Evolutionary conservation across 306 rosid species (phyloP), one percentile per base, ranked within the genome.

Genomic region (Prosopis cineraria): DNA sequence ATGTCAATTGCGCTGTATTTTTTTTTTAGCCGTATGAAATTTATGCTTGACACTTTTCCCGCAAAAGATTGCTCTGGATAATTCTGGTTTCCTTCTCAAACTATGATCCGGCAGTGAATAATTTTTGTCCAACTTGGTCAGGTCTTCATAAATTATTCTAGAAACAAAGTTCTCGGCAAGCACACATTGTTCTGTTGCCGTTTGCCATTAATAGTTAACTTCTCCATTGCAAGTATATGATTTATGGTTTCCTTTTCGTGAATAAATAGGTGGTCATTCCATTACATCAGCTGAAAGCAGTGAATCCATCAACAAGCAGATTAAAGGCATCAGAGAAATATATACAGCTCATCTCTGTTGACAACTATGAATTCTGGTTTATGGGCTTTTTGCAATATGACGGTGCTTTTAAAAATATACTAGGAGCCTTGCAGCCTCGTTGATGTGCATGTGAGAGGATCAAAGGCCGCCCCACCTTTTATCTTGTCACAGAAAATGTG

Each of bases 311-410:
- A 68, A 84, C 93, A 41, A 93, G 98, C 90, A 91, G 67, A 81
- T 68, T 73, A 79, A 96, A 96, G 44, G 20, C 90, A 3, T 86
- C 93, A 0, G 99, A 96, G 83, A 96, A 96, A 58, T 96, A 77
- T 85, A 84, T 96, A 71, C 90, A 88, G 90, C 83, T 93, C 4
- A 85, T 96, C 76, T 90, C 99, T 25, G 91, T 93, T 4, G 99
- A 96, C 79, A 93, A 91, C 86, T 97, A 91, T 75, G 99, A 96
- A 78, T 93, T 96, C 81, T 96, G 99, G 99, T 93, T 96, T 79
- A 87, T 96, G 99, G 97, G 98, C 48, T 91, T 96, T 81, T 90
- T 96, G 66, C 45, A 91, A 86, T 96, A 96, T 65, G 97, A 91
- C 70, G 83, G 91, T 58, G 98, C 99, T 14, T 97, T 90, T 75